Base-by-base conservation (phyloP, 495 filamentous ascomycete species). In the Rhypophila decipiens region DNA sequence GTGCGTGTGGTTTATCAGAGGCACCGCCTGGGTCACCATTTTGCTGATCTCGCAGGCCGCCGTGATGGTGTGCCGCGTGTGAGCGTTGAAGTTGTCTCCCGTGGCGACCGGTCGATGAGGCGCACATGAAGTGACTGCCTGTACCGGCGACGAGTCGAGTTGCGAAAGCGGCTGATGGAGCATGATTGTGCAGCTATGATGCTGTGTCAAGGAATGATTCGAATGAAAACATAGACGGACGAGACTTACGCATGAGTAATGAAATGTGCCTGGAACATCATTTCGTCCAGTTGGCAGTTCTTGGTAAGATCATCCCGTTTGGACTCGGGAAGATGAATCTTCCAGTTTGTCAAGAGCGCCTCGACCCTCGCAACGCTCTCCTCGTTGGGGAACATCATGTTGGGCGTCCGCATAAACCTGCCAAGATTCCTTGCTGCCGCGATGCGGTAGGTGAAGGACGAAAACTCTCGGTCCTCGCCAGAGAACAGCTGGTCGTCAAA, bases 261-360 rank as follows among this genome's bases (percentile, higher is more conserved):
- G 80, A 93, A 89, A 46, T 85, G 85, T 10, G 88, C 88, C 59
- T 95, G 88, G 71, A 95, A 94, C 69, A 95, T 80, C 76, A 95
- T 85, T 68, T 94, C 87, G 57, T 96, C 89, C 9, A 90, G 74
- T 27, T 82, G 71, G 24, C 82, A 77, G 47, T 84, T 78, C 48
- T 77, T 76, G 33, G 76, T 77, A 45, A 91, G 67, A 27, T 88
- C 75, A 48, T 86, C 79, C 44, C 73, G 73, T 66, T 94, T 94
- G n/a, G 73, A 74, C 33, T 77, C 71, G 0, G 90, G 89, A 5
- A 95, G 72, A 56, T 91, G 86, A 44, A 90, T 78, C 37, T 76
- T 75, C 87, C 88, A 94, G 68, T 87, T 91, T 9, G 83, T 83
- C 44, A 95, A 82, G 36, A 82, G 74, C 4, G 82, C 74, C 66